Base-by-base conservation (phyloP, 345 rosid genomes). In the Eucalyptus regnans region DNA sequence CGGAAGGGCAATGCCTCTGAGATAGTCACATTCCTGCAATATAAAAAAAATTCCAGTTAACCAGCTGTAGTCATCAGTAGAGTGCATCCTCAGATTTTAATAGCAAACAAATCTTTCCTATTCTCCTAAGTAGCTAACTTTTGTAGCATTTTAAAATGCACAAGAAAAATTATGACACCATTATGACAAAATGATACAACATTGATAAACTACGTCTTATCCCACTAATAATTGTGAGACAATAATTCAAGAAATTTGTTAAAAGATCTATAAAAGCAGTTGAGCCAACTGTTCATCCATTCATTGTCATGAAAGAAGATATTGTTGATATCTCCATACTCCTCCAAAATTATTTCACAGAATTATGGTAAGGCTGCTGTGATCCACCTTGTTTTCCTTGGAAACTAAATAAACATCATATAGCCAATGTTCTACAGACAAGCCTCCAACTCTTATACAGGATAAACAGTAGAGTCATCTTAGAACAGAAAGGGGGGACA, bases 21-120 rank as follows among this genome's bases (percentile, higher is more conserved):
- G 98, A 92, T 96, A 96, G 91, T 96, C 99, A 92, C 99, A 97
- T 92, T 97, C 99, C 99, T 97, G 94, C 89, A 93, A 56, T 68
- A 71, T 62, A 33, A 52, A 89, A 85, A 76, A 91, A 46, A 79
- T 87, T 91, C 66, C 56, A 49, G 49, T 71, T 85, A 64, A 76
- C 48, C 86, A 68, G 86, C 51, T 33, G 7, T 68, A 56, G 23
- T n/a, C 15, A 62, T 86, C 31, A 22, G 86, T 14, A 80, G 56
- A 84, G 54, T 87, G 25, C 54, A 48, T 86, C 56, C 46, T 83
- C 51, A 31, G 50, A 50, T 84, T 84, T 48, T 33, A 84, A 64
- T 64, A n/a, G 20, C 76, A 64, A 64, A 64, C 37, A 64, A 64
- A 64, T 64, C 41, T n/a, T 64, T 64, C 10, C 37, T 14, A 64